Evolutionary conservation across 805 yeast species (phyloP).

Genomic region (Saccharomycopsis sp.): DNA sequence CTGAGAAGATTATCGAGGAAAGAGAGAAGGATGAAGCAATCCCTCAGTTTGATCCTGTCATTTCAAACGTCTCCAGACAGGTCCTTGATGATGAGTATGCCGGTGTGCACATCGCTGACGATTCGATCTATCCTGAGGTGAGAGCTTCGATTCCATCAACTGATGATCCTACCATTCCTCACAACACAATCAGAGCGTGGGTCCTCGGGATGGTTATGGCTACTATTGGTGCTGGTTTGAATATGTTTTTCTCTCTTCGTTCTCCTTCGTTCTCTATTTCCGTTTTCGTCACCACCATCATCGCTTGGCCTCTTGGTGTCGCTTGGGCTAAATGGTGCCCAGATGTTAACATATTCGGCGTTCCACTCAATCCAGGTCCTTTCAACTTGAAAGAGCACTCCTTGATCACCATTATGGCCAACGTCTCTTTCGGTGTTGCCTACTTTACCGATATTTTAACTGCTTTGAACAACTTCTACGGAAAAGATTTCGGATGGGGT

Average conservation of each 20-base stretch:
- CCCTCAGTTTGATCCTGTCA: conserved; percentile 16
- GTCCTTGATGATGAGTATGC: conserved; percentile 32
- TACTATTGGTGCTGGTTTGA: conserved; percentile 49
- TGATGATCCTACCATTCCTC: conserved; percentile 43
- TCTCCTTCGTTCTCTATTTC: conserved; percentile 44
- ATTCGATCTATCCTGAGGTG: conserved; percentile 48
- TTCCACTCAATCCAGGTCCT: conserved; percentile 51
- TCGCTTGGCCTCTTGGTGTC: conserved; percentile 51
- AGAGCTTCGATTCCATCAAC: conserved; percentile 49
- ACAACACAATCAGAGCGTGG: conserved; percentile 53
- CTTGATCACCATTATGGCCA: conserved; percentile 46
- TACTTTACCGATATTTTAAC: conserved; percentile 52
- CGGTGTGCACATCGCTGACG: conserved; percentile 27
- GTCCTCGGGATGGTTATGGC: conserved; percentile 42
- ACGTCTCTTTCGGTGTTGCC: conserved; percentile 42
- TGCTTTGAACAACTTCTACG: conserved; percentile 44
- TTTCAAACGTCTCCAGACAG: conserved; percentile 16
- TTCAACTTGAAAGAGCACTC: conserved; percentile 60
- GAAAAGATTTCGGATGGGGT: conserved; percentile 42
- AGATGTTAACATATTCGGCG: conserved; percentile 25
- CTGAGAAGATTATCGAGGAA: conserved; percentile 15
- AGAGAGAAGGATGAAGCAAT: conserved; percentile 11
- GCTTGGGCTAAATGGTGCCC: conserved; percentile 29
- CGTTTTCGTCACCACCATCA: conserved; percentile 45
- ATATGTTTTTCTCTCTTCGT: conserved; percentile 48